These are phyloP conservation scores for Phaffia rhodozyma DNA, from an alignment of 1,284 basidiomycete species.

Conservation along the genomic window DNA sequence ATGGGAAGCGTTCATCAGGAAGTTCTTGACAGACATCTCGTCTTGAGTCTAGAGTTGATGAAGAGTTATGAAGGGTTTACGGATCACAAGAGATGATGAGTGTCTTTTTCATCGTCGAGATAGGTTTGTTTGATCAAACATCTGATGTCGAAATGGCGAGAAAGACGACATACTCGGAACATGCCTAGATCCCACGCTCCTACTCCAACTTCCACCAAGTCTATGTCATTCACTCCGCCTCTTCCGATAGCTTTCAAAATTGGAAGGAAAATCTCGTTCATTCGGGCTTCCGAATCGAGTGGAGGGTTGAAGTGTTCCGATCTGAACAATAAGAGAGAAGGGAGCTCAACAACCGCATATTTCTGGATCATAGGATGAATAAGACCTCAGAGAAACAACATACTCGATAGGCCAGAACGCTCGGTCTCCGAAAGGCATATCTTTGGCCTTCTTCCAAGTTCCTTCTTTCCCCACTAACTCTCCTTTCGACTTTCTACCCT, in stretches of 20 bases:
- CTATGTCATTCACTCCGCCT: not conserved
- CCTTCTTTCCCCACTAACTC: not conserved
- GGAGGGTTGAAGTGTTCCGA: constrained; percentile 13
- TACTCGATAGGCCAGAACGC: constrained; percentile 8
- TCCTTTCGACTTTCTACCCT: not conserved
- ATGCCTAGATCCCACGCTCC: constrained; percentile 15
- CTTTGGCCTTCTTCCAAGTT: not conserved
- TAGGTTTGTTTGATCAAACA: not conserved
- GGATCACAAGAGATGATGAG: not conserved
- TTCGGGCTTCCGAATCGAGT: constrained; percentile 4
- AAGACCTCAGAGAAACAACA: not conserved
- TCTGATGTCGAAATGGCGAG: not conserved
- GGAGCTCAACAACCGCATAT: not conserved
- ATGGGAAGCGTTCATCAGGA: not conserved
- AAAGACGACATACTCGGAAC: not conserved
- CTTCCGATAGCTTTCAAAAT: constrained; percentile 6
- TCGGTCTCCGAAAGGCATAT: not conserved
- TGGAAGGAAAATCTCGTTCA: constrained; percentile 3
- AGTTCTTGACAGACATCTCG: constrained; percentile 1
- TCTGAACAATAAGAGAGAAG: not conserved
- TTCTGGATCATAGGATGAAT: not conserved
- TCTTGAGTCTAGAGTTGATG: constrained; percentile 14
- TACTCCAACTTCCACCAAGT: constrained; percentile 11
- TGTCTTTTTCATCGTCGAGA: not conserved
- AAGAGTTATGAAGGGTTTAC: too few relatives aligned